Conservation (phyloP, 148 eudicot species). For the Camellia japonica region DNA sequence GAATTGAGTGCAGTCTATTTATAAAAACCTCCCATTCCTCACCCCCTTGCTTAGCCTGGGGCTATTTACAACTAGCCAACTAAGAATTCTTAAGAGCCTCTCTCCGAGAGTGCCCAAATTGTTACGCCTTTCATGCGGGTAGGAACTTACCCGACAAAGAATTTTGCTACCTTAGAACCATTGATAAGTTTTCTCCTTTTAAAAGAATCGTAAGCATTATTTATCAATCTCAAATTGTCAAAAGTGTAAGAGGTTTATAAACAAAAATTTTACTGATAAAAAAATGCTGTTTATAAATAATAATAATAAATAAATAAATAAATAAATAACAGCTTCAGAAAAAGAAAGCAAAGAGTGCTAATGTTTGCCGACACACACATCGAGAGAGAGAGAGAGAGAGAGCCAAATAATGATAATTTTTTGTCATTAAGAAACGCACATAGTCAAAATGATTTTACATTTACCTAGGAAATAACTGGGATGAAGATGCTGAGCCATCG, state of each 20-base stretch:
- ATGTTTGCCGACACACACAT: not conserved
- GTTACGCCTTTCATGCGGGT: too few species aligned
- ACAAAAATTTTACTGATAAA: not conserved
- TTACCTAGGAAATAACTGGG: slow-evolving; percentile 56
- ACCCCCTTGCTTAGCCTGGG: too few species aligned
- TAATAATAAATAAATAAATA: too few species aligned
- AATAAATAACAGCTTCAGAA: not conserved
- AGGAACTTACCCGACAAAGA: too few species aligned
- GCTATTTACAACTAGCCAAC: too few species aligned
- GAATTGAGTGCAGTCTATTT: too few species aligned
- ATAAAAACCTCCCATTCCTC: too few species aligned
- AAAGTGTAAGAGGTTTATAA: not conserved
- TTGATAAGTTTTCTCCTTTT: not conserved
- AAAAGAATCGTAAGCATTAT: not conserved
- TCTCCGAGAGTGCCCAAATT: too few species aligned
- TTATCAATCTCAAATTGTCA: too few species aligned
- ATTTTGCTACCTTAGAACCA: too few species aligned
- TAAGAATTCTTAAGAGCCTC: too few species aligned
- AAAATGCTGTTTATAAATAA: not conserved
- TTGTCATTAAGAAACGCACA: not conserved
- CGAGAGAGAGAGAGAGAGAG: not conserved
- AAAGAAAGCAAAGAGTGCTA: not conserved
- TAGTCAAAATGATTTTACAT: not conserved
- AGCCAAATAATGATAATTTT: not conserved
- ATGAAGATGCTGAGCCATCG: slow-evolving; percentile 54